A percentile compares a stretch with the other conserved stretches of the same genome.
Conservation (phyloP, 2,329 filamentous ascomycete species). For the Hypoxylon rubiginosum region DNA sequence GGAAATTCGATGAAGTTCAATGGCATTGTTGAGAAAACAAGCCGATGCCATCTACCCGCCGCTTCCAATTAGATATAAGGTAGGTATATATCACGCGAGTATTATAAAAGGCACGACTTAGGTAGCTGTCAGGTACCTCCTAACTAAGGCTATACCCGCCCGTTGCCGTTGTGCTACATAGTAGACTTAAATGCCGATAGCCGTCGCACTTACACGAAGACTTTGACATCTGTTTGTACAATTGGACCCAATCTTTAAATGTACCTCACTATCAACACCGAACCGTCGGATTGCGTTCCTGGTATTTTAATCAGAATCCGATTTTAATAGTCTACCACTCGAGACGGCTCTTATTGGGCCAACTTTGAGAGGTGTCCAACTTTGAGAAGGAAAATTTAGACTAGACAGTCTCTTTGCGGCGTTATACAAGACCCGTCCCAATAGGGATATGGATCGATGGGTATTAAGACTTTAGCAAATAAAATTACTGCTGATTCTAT, state of each 20-base stretch:
- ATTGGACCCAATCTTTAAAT: too few relatives aligned
- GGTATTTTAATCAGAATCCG: not conserved
- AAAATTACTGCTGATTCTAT: too few relatives aligned
- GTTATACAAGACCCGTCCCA: too few relatives aligned
- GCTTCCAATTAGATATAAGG: conserved; percentile 3
- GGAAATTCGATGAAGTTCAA: not conserved
- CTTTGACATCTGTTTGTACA: conserved; percentile 4
- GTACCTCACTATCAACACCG: too few relatives aligned
- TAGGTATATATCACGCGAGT: not conserved
- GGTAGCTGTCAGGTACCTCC: conserved; percentile 4
- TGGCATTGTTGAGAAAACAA: conserved; percentile 7
- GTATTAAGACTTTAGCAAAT: too few relatives aligned
- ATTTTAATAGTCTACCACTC: too few relatives aligned
- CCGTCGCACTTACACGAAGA: conserved; percentile 24
- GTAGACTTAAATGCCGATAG: conserved; percentile 37
- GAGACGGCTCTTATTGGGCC: too few relatives aligned
- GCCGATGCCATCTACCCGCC: conserved; percentile 1
- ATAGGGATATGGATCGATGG: too few relatives aligned
- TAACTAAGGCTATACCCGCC: conserved; percentile 3
- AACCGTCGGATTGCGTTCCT: too few relatives aligned
- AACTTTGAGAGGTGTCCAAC: too few relatives aligned
- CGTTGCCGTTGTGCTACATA: conserved; percentile 15
- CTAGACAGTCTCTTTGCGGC: too few relatives aligned
- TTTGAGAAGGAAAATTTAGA: too few relatives aligned
- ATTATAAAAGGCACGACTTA: not conserved